A percentile compares a stretch with the other conserved stretches of the same genome.
phyloP scores from a whole-genome alignment of 2,329 filamentous ascomycete genomes.

The Aspergillus pseudoterreus region DNA sequence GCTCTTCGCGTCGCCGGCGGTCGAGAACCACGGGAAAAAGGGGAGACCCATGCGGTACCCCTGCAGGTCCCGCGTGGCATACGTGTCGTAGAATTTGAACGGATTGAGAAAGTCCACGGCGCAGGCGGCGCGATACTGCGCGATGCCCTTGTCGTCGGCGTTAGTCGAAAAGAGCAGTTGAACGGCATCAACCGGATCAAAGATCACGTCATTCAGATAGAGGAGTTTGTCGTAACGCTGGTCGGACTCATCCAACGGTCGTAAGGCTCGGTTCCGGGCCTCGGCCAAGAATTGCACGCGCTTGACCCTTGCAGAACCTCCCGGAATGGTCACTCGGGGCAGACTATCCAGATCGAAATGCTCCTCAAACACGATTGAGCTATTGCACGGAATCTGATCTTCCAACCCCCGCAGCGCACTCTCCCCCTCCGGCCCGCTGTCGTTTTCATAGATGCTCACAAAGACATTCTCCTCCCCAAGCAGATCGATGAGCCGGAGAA shows the following conservation, averaged over 20 bases:
- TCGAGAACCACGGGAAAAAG: constrained; percentile 69
- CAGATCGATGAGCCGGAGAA: constrained; percentile 61
- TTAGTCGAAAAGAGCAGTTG: constrained; percentile 63
- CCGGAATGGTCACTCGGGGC: constrained; percentile 59
- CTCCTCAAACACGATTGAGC: constrained; percentile 57
- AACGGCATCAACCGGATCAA: constrained; percentile 55
- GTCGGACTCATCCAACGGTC: constrained; percentile 54
- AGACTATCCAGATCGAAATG: constrained; percentile 56
- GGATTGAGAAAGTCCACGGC: constrained; percentile 71
- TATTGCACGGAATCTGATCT: constrained; percentile 46
- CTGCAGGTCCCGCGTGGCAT: constrained; percentile 67
- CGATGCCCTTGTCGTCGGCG: constrained; percentile 46
- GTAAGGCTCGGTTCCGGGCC: constrained; percentile 66
- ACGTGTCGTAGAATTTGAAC: constrained; percentile 74
- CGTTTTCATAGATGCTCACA: constrained; percentile 71
- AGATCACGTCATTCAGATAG: constrained; percentile 66
- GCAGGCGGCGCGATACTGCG: constrained; percentile 66
- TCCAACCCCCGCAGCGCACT: constrained; percentile 54
- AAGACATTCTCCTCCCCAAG: constrained; percentile 66
- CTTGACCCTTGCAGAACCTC: constrained; percentile 62
- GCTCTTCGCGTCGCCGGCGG: constrained; percentile 47
- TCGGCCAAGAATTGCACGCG: constrained; percentile 71
- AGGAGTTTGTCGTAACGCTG: constrained; percentile 54
- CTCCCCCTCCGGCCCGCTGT: constrained; percentile 56
- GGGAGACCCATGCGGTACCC: constrained; percentile 66